Conservation (phyloP, 306 rosid genomes). For the Nissolia schottii region DNA sequence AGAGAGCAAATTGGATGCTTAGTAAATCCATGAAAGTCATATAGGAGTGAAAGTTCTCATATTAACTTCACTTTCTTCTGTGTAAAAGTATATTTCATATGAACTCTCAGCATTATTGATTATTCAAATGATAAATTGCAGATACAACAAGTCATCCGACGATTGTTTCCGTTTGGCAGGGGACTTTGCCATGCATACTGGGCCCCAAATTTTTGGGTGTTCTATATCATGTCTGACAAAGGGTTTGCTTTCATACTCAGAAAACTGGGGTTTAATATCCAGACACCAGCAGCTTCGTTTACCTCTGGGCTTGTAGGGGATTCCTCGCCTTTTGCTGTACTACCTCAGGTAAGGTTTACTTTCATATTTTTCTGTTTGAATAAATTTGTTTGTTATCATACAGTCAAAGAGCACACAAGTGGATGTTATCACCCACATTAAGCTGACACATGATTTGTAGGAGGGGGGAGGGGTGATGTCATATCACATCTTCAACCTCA, state of each 20-base stretch:
- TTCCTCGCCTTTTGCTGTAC: conserved; percentile 71
- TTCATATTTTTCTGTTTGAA: background rate
- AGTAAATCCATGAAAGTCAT: background rate
- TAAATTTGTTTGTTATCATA: background rate
- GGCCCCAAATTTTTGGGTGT: conserved; percentile 97
- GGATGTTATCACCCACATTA: conserved; percentile 7
- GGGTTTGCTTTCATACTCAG: conserved; percentile 63
- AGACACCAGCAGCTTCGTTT: conserved; percentile 68
- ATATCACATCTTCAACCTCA: conserved; percentile 6
- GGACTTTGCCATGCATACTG: conserved; percentile 96
- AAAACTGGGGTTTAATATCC: conserved; percentile 58
- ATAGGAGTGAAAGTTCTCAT: background rate
- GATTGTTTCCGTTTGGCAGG: conserved; percentile 96
- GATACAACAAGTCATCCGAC: conserved; percentile 64
- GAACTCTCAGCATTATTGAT: conserved; percentile 16
- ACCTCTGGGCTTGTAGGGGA: conserved; percentile 86
- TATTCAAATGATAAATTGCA: conserved; percentile 44
- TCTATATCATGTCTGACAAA: conserved; percentile 84
- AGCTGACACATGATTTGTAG: background rate
- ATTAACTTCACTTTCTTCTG: background rate
- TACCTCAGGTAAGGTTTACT: conserved; percentile 59
- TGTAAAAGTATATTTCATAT: background rate
- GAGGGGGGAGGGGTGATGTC: background rate
- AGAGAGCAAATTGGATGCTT: background rate
- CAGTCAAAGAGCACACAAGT: background rate